These are phyloP conservation scores for Nakazawaea populi DNA, from an alignment of 805 yeast genomes.

Conservation along the genomic window DNA sequence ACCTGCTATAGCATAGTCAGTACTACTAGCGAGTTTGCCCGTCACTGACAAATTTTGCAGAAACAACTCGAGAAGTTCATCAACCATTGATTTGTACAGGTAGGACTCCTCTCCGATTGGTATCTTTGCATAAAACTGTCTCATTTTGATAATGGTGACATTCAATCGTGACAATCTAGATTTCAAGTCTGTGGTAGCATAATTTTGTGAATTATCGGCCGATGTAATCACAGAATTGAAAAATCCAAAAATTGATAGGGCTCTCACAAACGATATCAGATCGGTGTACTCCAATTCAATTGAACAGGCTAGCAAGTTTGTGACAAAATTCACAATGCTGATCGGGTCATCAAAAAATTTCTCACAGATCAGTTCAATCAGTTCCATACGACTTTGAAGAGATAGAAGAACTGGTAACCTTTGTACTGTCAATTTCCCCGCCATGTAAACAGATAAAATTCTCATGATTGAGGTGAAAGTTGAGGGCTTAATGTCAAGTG, in stretches of 20 bases:
- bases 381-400: conserved; percentile 3
- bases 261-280: conserved; percentile 37
- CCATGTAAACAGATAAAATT: conserved; percentile 20
- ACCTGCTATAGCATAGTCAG: conserved; percentile 41
- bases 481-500: conserved; percentile 35
- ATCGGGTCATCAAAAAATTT: conserved; percentile 3
- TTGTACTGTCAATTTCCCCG: conserved; percentile 16
- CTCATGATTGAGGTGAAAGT: conserved; percentile 40
- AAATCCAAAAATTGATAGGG: conserved; percentile 41
- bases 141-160: conserved; percentile 16
- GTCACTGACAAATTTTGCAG: conserved; percentile 35
- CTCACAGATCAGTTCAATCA: conserved; percentile 7
- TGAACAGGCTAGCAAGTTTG: conserved; percentile 12
- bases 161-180: neutral
- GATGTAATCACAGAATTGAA: conserved; percentile 17
- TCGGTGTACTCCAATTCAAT: conserved; percentile 12
- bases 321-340: neutral
- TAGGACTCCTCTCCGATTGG: conserved; percentile 31
- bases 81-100: conserved; percentile 34
- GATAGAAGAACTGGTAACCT: conserved; percentile 11
- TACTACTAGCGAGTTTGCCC: conserved; percentile 35
- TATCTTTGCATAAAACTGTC: conserved; percentile 28
- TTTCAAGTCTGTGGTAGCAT: conserved; percentile 2
- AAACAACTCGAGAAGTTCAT: conserved; percentile 31
- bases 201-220: conserved; percentile 3